Evolutionary conservation across 768 basidiomycete genomes (phyloP), one percentile per base, ranked within the genome.

Genomic region (Filobasidium floriforme): DNA sequence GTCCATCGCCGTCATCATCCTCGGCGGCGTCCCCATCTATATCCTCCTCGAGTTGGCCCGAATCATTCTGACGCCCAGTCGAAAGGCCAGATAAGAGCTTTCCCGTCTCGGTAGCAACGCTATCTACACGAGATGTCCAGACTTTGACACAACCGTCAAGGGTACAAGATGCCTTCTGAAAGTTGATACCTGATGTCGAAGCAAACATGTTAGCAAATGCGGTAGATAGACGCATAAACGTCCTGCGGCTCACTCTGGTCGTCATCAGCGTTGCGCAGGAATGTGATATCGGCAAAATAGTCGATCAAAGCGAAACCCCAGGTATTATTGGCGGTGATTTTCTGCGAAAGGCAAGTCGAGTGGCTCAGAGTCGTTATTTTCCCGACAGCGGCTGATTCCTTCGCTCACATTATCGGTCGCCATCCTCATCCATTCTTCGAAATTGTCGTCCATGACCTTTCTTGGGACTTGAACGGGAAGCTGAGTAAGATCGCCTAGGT

Each of bases 371-470:
- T 14, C 41, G 18, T 24, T 41, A 18, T 29, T 49, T 55, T 28
- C 10, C 55, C 28, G 10, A 1, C 12, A 37, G 49, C 26, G 29
- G 19, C 14, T 9, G 32, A 9, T 9, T 4, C 32, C 9, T 9
- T 24, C 4, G 81, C 86, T 72, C 76, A 97, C 96, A 79, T 98
- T 98, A 76, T 98, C 94, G 1, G 94, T 98, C 0, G 93, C 92
- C 87, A 98, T 87, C 82, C 98, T 98, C 94, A 99, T 98, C 96
- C 96, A 98, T 79, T 98, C 92, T 77, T 99, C 96, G 74, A 88
- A 96, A 72, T 92, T 96, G 44, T 87, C 88, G 79, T 83, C 90
- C 85, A 90, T 89, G n/a, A 92, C 84, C 70, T 93, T 89, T 70
- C 87, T 79, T 0, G 88, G 73, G 22, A 77, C 64, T 28, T 65